Base-by-base conservation (phyloP, 2,329 filamentous ascomycete genomes). In the Venturia nashicola region DNA sequence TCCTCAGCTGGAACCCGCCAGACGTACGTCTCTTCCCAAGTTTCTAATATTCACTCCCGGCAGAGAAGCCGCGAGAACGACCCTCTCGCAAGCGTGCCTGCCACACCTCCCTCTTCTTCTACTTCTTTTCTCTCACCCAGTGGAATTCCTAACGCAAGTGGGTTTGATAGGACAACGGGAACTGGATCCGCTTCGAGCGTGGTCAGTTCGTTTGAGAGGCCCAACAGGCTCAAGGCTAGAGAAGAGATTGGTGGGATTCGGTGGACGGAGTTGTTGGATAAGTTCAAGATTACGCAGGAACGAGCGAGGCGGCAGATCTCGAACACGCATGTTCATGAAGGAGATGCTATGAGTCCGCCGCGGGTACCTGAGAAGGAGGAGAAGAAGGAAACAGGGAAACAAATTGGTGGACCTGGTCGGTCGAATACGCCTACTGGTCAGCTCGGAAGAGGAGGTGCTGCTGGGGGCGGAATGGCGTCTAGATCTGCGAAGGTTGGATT, bases 211-310 rank as follows among this genome's bases (percentile, higher is more conserved):
- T 81, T 80, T 66, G 80, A 81, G 66, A 75, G 80, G 11, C 74
- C 78, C n/a, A 93, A 89, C 68, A 82, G 91, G 66, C 81, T 97
- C 59, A 81, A 97, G 84, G 85, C 83, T 60, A 83, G 92, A 64
- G 90, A 95, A 68, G 92, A 97, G 64, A 85, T 32, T 5, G 27
- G 34, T 11, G 86, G 85, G 42, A 96, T 99, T 69, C 87, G 89
- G 64, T 99, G 94, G 94, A 85, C 83, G 2, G 94, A 99, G 69
- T 81, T 99, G 43, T 82, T 99, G 5, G 94, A 99, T 68, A 96
- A 97, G 72, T 99, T 99, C 76, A 89, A 90, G 68, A 85, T 82
- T 62, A 93, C 95, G 1, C 94, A 99, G 72, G 94, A 99, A 69
- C 86, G 85, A 66, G 89, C 92, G 6, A 83, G 91, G 63, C 82